A percentile compares a stretch with the other conserved stretches of the same genome.
These are phyloP conservation scores for Syzygium aromaticum DNA, from an alignment of 345 rosid genomes.

Conservation along the genomic window DNA sequence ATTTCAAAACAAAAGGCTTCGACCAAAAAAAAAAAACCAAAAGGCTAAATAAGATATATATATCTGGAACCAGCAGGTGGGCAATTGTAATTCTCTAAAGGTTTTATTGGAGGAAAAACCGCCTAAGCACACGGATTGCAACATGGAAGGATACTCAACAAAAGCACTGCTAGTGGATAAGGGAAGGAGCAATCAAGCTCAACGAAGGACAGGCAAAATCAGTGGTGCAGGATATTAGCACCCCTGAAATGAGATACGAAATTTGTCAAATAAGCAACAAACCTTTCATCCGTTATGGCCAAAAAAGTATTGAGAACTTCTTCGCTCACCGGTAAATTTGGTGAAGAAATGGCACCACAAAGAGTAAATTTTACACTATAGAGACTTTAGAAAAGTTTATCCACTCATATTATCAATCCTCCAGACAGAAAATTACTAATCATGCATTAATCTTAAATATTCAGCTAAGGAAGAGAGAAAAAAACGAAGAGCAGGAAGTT, in stretches of 20 bases:
- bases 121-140: not conserved
- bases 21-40: no score
- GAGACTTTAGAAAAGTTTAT: not conserved
- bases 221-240: not conserved
- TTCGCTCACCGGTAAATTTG: not conserved
- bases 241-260: not conserved
- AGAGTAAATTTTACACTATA: not conserved
- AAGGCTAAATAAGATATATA: not conserved
- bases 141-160: not conserved
- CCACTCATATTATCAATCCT: not conserved
- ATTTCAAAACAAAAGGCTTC: not conserved
- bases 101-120: not conserved
- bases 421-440: not conserved
- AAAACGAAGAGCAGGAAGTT: not conserved
- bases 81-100: not conserved
- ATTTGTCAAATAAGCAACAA: not conserved
- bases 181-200: not conserved
- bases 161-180: not conserved
- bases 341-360: not conserved
- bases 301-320: not conserved
- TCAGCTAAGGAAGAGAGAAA: not conserved
- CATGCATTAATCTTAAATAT: not conserved
- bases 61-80: not conserved
- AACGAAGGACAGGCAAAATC: not conserved
- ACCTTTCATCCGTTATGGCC: not conserved